phyloP scores from a whole-genome alignment of 495 filamentous ascomycete genomes.

The Daldinia grandis region DNA sequence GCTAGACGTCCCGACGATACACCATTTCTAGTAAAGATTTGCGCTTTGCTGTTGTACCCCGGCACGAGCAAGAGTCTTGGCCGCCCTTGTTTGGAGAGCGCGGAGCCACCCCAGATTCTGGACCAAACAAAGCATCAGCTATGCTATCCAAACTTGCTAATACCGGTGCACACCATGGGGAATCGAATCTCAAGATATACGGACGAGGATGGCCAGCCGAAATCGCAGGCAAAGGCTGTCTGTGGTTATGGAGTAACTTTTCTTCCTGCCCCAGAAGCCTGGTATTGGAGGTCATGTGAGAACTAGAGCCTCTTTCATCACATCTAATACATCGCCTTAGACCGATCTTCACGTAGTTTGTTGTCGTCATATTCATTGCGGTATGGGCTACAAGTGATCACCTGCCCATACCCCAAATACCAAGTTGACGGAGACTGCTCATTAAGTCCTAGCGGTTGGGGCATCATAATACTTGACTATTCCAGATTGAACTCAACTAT shows the following conservation, averaged over 20 bases:
- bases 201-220: slow-evolving; percentile 8
- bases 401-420: not conserved
- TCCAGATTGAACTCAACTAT: not conserved
- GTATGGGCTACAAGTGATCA: not conserved
- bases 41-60: slow-evolving; percentile 32
- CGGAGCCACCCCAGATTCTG: slow-evolving; percentile 27
- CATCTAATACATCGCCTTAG: slow-evolving; percentile 7
- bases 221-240: slow-evolving; percentile 6
- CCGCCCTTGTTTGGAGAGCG: slow-evolving; percentile 31
- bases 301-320: slow-evolving; percentile 1
- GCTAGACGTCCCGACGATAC: slow-evolving; percentile 18
- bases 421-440: not conserved
- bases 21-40: slow-evolving; percentile 40
- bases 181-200: not conserved
- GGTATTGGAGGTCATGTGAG: slow-evolving; percentile 15
- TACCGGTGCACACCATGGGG: not conserved
- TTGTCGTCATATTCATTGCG: slow-evolving; percentile 7
- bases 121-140: slow-evolving; percentile 11
- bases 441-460: not conserved
- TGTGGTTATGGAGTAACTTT: not conserved
- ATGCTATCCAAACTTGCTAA: not conserved
- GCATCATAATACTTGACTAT: not conserved
- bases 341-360: not conserved
- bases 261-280: not conserved
- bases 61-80: slow-evolving; percentile 27